Percentiles rank a stretch among this genome's conserved stretches.
Evolutionary conservation across 805 yeast species (phyloP).

Genomic region (Candida vaughaniae): DNA sequence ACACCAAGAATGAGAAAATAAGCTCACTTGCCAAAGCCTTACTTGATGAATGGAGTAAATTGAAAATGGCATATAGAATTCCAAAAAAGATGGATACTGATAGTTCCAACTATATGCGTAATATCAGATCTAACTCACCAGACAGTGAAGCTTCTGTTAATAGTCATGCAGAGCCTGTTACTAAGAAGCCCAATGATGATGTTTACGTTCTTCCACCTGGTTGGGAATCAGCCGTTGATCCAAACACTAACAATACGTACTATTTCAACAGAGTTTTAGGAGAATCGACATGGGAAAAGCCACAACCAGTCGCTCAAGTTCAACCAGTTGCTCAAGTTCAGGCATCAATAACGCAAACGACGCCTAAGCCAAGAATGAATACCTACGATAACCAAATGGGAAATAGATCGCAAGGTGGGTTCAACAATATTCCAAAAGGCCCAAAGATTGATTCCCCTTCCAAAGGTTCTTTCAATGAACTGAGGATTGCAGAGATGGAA

Average conservation of each 20-base stretch:
- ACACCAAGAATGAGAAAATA: conserved; percentile 24
- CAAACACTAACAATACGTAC: conserved; percentile 44
- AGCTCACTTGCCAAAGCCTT: conserved; percentile 42
- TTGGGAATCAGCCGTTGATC: conserved; percentile 61
- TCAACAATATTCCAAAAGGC: conserved; percentile 1
- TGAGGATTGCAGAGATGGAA: conserved; percentile 28
- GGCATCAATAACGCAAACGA: not conserved
- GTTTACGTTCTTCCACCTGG: conserved; percentile 50
- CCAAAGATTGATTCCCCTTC: conserved; percentile 1
- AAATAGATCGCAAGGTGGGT: not conserved
- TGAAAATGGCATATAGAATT: conserved; percentile 82
- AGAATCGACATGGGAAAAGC: conserved; percentile 61
- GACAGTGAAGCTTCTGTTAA: conserved; percentile 7
- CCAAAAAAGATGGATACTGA: conserved; percentile 49
- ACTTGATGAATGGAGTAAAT: conserved; percentile 65
- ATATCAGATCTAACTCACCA: conserved; percentile 19
- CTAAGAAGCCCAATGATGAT: not conserved
- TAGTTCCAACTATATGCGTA: conserved; percentile 19
- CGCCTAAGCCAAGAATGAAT: not conserved
- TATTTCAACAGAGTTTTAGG: conserved; percentile 53
- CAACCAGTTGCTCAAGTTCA: not conserved
- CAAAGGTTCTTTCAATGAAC: conserved; percentile 14
- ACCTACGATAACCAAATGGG: too few species aligned
- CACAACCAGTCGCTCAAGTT: conserved; percentile 22
- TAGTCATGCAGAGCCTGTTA: not conserved